These are phyloP conservation scores for Decorospora gaudefroyi DNA, from an alignment of 2,329 filamentous ascomycete species.

Conservation along the genomic window DNA sequence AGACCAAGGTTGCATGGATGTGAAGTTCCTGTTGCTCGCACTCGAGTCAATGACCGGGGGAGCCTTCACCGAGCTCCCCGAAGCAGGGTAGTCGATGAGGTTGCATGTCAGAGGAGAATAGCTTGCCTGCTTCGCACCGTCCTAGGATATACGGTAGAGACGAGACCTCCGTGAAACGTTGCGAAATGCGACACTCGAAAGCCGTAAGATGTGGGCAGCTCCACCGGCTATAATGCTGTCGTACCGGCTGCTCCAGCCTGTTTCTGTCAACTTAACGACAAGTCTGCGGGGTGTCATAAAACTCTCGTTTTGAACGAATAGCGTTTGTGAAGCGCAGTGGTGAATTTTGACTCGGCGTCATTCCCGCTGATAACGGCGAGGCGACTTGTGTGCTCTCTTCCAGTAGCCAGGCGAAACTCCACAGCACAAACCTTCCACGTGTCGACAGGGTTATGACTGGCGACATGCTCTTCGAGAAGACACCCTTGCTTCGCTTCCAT, in stretches of 20 bases:
- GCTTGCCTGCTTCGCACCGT: slow-evolving; percentile 19
- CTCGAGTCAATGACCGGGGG: slow-evolving; percentile 19
- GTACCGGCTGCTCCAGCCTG: slow-evolving; percentile 25
- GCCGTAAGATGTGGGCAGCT: slow-evolving; percentile 27
- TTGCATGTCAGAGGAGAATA: slow-evolving; percentile 20
- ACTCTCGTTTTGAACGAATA: slow-evolving; percentile 13
- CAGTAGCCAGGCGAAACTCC: slow-evolving; percentile 31
- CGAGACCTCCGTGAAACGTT: slow-evolving; percentile 35
- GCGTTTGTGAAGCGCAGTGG: slow-evolving; percentile 14
- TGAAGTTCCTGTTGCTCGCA: slow-evolving; percentile 31
- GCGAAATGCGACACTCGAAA: slow-evolving; percentile 31
- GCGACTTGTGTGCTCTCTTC: slow-evolving; percentile 31
- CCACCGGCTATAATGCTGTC: slow-evolving; percentile 39
- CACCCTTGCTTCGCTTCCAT: slow-evolving; percentile 45
- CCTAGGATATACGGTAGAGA: slow-evolving; percentile 12
- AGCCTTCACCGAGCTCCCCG: slow-evolving; percentile 15
- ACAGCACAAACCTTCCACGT: slow-evolving; percentile 40
- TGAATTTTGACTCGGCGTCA: slow-evolving; percentile 13
- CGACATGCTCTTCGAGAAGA: slow-evolving; percentile 31
- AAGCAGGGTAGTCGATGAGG: slow-evolving; percentile 15
- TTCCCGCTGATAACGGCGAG: slow-evolving; percentile 21
- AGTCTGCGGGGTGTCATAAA: slow-evolving; percentile 21
- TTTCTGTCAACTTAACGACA: slow-evolving; percentile 19
- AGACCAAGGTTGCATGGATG: slow-evolving; percentile 13
- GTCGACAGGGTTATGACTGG: slow-evolving; percentile 42